phyloP scores from a whole-genome alignment of 108 stramenopile species.

The Cyclotella baltica region DNA sequence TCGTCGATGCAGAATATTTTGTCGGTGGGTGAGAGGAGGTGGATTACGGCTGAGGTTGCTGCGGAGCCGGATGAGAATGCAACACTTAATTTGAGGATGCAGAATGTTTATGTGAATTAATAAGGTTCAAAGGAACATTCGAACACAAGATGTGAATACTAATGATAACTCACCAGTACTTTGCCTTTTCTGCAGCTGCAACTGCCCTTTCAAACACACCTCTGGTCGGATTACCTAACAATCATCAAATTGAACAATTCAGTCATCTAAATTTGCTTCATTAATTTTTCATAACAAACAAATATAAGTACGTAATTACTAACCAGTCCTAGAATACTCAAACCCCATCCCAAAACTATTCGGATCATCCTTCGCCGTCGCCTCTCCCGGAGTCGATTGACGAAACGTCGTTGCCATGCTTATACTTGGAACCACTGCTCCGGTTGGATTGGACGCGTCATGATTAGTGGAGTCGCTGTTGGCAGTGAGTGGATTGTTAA shows the following conservation, averaged over 20 bases:
- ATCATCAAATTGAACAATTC: background rate
- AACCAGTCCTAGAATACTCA: constrained; percentile 78
- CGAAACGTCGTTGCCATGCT: constrained; percentile 83
- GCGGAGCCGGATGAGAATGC: constrained; percentile 91
- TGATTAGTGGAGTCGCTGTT: background rate
- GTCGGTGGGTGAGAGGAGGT: constrained; percentile 71
- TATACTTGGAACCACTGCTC: constrained; percentile 82
- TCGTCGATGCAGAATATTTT: constrained; percentile 82
- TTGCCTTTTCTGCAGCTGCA: constrained; percentile 72
- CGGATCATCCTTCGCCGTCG: constrained; percentile 67
- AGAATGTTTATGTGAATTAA: constrained; percentile 6
- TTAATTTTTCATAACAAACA: background rate
- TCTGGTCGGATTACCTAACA: constrained; percentile 77
- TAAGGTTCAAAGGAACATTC: background rate
- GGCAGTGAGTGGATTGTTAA: constrained; percentile 33
- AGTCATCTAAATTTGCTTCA: background rate
- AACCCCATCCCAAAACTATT: constrained; percentile 87
- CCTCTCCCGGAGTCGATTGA: constrained; percentile 71
- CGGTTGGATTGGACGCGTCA: constrained; percentile 64
- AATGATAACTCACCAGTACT: constrained; percentile 49
- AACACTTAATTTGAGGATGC: constrained; percentile 27
- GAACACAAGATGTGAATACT: background rate
- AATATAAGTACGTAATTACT: constrained; percentile 7
- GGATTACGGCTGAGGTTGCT: constrained; percentile 85
- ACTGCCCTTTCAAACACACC: constrained; percentile 87